These are phyloP conservation scores for Leccinum imitatum DNA, from an alignment of 768 basidiomycete species.

Conservation along the genomic window DNA sequence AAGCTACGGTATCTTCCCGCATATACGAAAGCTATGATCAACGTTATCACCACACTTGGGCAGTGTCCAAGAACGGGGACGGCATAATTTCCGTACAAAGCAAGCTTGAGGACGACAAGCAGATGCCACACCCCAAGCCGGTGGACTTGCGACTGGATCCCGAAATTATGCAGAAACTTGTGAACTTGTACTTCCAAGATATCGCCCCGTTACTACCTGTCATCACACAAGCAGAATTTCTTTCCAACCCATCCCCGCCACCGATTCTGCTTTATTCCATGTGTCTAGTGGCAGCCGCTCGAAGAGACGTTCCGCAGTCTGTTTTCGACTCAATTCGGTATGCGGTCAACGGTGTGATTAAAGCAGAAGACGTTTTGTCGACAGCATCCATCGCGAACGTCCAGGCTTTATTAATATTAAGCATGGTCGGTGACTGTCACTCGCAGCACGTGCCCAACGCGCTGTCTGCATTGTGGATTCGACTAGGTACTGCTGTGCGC, in stretches of 20 bases:
- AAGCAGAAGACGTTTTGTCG: slow-evolving; percentile 87
- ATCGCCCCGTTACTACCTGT: slow-evolving; percentile 88
- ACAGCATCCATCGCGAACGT: slow-evolving; percentile 85
- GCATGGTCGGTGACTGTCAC: slow-evolving; percentile 89
- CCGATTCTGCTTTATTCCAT: slow-evolving; percentile 90
- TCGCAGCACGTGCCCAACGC: slow-evolving; percentile 86
- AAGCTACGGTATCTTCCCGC: slow-evolving; percentile 79
- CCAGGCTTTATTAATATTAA: slow-evolving; percentile 81
- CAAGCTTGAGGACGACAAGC: slow-evolving; percentile 55
- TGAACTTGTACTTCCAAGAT: slow-evolving; percentile 92
- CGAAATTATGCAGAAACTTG: slow-evolving; percentile 73
- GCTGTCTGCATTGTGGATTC: slow-evolving; percentile 81
- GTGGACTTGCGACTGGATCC: slow-evolving; percentile 74
- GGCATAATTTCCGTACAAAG: slow-evolving; percentile 84
- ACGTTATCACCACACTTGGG: slow-evolving; percentile 86
- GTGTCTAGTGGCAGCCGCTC: slow-evolving; percentile 87
- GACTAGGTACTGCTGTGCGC: slow-evolving; percentile 85
- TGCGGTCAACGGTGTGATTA: slow-evolving; percentile 83
- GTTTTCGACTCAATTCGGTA: slow-evolving; percentile 91
- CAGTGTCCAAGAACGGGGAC: slow-evolving; percentile 79
- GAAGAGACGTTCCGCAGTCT: slow-evolving; percentile 76
- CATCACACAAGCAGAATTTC: slow-evolving; percentile 85
- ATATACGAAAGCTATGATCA: slow-evolving; percentile 86
- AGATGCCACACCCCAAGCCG: slow-evolving; percentile 55
- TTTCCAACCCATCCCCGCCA: slow-evolving; percentile 68